Base-by-base conservation (phyloP, 2,329 filamentous ascomycete genomes). In the Paramyrothecium sp. region DNA sequence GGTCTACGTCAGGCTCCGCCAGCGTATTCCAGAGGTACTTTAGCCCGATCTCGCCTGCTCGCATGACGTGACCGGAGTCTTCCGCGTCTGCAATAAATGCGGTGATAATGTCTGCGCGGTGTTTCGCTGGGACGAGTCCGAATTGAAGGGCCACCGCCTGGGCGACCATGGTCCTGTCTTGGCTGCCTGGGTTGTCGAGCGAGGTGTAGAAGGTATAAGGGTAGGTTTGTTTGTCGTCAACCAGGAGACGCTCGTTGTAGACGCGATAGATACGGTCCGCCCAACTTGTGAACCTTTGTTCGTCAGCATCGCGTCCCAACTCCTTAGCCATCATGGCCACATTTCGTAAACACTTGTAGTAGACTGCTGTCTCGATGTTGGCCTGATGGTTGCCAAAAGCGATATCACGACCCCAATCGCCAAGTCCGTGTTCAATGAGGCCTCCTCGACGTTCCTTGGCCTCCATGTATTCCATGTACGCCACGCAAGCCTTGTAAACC, bases 281-380 rank as follows among this genome's bases (percentile, higher is more conserved):
- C 67, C 65, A 65, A 3, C 56, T 53, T 3, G 59, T 60, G 34
- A 67, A 72, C 12, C 60, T 60, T 38, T 54, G 54, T 54, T 67
- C 67, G 21, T 73, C 67, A 20, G 57, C 51, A 2, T 60, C 20
- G 10, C 60, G 55, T 2, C 64, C 63, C 2, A 72, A 57, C n/a
- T 72, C 66, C 17, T 63, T 60, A 1, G 73, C 72, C 69, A 76
- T 75, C 57, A 71, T 58, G 30, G 64, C 71, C 17, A 71, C 62
- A 49, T 70, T 70, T 17, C 71, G 65, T 1, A 77, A 67, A 49
- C 75, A 78, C 48, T 74, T 68, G 60, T 76, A 75, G 63, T 78
- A 77, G 11, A 77, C 66, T 1, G 75, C 75, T 7, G 75, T 77
- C 58, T 78, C 75, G 20, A 78, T 77, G 58, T 78, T 78, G 44